Evolutionary conservation across 345 rosid genomes (phyloP).

Genomic region (Lepidium aucheri): DNA sequence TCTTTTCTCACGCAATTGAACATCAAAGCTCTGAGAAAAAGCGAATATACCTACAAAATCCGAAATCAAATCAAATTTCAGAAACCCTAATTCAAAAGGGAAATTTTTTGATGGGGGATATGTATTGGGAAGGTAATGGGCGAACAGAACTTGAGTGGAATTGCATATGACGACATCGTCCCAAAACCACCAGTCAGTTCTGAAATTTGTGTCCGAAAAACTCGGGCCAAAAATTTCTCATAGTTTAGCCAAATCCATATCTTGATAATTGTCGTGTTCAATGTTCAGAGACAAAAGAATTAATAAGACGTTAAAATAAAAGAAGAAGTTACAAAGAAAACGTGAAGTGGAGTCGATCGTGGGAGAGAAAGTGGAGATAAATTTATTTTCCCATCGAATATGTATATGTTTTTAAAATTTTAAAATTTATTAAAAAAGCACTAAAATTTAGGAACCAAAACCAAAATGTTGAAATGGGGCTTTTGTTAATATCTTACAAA

Average conservation of each 20-base stretch:
- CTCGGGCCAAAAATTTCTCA: constrained; percentile 89
- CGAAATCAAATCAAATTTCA: background rate
- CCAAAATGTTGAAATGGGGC: too few relatives aligned
- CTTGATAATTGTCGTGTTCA: background rate
- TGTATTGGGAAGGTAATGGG: constrained; percentile 84
- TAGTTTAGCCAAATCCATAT: constrained; percentile 73
- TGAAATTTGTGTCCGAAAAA: constrained; percentile 78
- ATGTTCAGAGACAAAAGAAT: background rate
- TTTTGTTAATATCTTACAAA: too few relatives aligned
- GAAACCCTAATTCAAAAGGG: constrained; percentile 25
- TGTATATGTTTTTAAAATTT: too few relatives aligned
- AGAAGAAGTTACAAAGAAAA: too few relatives aligned
- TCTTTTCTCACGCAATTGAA: constrained; percentile 90
- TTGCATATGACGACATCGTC: constrained; percentile 90
- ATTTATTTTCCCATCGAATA: too few relatives aligned
- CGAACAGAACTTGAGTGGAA: constrained; percentile 59
- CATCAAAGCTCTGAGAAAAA: constrained; percentile 89
- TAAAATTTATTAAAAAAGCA: too few relatives aligned
- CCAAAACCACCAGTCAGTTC: constrained; percentile 99
- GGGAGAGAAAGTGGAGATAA: too few relatives aligned
- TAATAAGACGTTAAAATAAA: too few relatives aligned
- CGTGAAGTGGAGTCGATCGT: too few relatives aligned
- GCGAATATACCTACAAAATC: constrained; percentile 62
- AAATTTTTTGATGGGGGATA: background rate
- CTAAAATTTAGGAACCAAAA: too few relatives aligned